These are phyloP conservation scores for Lentinula aciculospora DNA, from an alignment of 768 basidiomycete species.

Conservation along the genomic window DNA sequence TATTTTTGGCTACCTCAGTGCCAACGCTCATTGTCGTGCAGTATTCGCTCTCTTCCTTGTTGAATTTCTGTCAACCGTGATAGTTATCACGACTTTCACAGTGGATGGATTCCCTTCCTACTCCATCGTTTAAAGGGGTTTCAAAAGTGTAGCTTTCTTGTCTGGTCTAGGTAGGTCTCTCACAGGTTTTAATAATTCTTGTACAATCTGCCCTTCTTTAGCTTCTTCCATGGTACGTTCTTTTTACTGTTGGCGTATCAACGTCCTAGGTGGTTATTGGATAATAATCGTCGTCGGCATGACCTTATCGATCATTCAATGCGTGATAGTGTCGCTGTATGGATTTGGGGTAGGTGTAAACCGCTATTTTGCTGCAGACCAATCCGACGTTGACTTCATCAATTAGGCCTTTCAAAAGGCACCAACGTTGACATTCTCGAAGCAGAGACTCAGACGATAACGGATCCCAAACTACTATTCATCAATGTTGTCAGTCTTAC, in stretches of 20 bases:
- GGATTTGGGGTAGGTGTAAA: conserved; percentile 7
- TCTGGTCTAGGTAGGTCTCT: conserved; percentile 14
- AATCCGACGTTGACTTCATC: not conserved
- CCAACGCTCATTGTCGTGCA: not conserved
- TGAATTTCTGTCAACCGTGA: conserved; percentile 15
- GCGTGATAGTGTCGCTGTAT: conserved; percentile 8
- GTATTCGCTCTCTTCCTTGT: conserved; percentile 13
- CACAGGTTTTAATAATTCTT: no score
- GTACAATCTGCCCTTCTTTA: no score
- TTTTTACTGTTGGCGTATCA: conserved; percentile 20
- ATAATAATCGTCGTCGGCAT: conserved; percentile 8
- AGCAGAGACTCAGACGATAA: not conserved
- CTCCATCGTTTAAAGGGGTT: conserved; percentile 12
- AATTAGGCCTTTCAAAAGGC: not conserved
- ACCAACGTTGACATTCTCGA: not conserved
- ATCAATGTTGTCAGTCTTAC: conserved; percentile 12
- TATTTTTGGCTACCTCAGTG: not conserved
- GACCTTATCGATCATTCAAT: conserved; percentile 6
- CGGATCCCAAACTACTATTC: conserved; percentile 6
- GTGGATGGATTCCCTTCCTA: conserved; percentile 15
- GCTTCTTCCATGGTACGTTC: conserved; percentile 8
- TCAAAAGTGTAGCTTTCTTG: conserved; percentile 12
- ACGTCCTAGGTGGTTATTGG: conserved; percentile 10
- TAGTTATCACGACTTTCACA: conserved; percentile 15
- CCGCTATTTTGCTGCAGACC: not conserved